Evolutionary conservation across 1,284 basidiomycete species (phyloP), one percentile per base, ranked within the genome.

Genomic region (Agroathelia rolfsii): DNA sequence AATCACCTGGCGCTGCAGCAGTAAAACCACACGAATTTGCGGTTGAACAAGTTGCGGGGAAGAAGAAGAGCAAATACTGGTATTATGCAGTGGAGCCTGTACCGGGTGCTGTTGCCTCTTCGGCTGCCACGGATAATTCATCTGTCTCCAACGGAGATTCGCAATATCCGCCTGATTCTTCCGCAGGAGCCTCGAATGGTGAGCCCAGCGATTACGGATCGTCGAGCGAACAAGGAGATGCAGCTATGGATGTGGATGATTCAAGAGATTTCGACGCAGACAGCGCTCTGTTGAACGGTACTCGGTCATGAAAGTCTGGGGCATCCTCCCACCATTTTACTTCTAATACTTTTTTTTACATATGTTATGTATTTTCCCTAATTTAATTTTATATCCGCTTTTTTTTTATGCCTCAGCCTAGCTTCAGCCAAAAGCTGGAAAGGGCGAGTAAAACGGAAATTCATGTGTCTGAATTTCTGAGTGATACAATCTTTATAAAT

Each of bases 31-130:
- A 62, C 23, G 80, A 85, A 48, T 60, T 73, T 17, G 76, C 72
- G n/a, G 44, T 82, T 44, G 82, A 83, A 39, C 64, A 74, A 36
- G 62, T 82, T 23, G 71, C 68, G 17, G 80, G 81, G 38, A 81
- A 78, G 59, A 84, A 81, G 59, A 73, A 68, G 51, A 84, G 80
- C 48, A 84, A 79, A 48, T 85, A 74, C 50, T 83, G 82, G 80
- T 77, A 76, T 32, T 86, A 86, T 43, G 82, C 81, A 9, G 79
- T 85, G 13, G 82, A 85, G 44, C 76, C 80, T 1, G 46, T 67
- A 24, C 52, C 59, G 9, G 57, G 56, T 27, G 41, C 62, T 6
- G 36, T 52, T 24, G 42, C 50, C 9, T 14, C 34, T 24, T 22
- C 42, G 32, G 24, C 32, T 22, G 28, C 32, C 13, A 24, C 24